phyloP scores from a whole-genome alignment of 495 filamentous ascomycete species.

The Xylaria cubensis region DNA sequence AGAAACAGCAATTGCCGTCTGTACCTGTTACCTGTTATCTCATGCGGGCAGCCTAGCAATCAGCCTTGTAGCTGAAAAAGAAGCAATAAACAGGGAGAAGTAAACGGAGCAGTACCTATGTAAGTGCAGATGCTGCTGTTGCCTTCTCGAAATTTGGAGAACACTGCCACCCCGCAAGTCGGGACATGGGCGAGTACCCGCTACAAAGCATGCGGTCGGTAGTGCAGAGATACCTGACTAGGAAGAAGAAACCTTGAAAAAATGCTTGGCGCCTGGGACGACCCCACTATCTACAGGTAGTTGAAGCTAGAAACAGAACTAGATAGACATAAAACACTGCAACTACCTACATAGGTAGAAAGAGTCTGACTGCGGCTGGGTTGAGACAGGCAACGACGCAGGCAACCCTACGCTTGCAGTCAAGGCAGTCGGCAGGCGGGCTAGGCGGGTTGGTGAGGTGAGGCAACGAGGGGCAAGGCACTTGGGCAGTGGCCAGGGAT shows the following conservation, averaged over 20 bases:
- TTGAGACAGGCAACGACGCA: conserved; percentile 2
- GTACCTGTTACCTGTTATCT: neutral
- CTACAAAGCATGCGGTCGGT: neutral
- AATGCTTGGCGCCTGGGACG: neutral
- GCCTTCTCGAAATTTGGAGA: conserved; percentile 21
- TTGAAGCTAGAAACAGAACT: neutral
- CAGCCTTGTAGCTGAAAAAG: conserved; percentile 5
- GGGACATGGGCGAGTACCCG: neutral
- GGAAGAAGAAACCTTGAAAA: neutral
- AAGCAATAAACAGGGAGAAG: too few relatives aligned
- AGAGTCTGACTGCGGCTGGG: neutral
- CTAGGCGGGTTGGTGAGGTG: neutral
- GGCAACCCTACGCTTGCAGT: conserved; percentile 13
- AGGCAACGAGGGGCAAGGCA: conserved; percentile 25
- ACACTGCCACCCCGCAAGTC: conserved; percentile 1
- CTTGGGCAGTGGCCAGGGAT: neutral
- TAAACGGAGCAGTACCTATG: too few relatives aligned
- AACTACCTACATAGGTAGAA: neutral
- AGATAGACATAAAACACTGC: neutral
- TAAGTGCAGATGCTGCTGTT: neutral
- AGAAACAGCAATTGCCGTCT: neutral
- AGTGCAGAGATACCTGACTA: neutral
- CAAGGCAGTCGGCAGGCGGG: neutral
- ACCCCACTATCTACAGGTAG: neutral
- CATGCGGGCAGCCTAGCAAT: neutral